Percentiles rank a stretch among this genome's conserved stretches.
phyloP scores from a whole-genome alignment of 1,284 basidiomycete genomes.

The Clitocybe nebularis region DNA sequence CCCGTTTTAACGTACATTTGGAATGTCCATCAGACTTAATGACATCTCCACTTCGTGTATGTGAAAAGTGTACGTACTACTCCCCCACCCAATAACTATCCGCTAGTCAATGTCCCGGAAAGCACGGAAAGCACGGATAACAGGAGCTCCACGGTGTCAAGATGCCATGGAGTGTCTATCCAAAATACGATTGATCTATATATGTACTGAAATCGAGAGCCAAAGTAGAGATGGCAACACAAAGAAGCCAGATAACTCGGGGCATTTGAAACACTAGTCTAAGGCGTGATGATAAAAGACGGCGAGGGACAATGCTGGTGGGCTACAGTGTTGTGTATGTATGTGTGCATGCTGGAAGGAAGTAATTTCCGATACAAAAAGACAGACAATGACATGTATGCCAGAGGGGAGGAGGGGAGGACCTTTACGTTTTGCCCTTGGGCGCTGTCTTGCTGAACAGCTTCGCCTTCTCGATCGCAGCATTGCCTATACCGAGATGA shows the following conservation, averaged over 20 bases:
- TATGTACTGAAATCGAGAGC: slow-evolving; percentile 1
- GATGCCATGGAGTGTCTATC: neutral
- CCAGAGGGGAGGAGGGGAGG: neutral
- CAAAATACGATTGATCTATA: neutral
- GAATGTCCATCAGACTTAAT: no score
- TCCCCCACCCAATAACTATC: no score
- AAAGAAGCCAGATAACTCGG: neutral
- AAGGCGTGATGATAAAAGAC: neutral
- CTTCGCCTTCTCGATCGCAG: slow-evolving; percentile 88
- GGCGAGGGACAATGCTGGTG: no score
- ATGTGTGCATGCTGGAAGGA: neutral
- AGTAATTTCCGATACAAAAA: neutral
- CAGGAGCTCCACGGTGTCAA: neutral
- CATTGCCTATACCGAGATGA: slow-evolving; percentile 46
- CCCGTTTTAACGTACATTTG: no score
- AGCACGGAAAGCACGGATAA: neutral
- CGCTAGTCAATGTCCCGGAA: no score
- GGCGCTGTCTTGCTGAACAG: slow-evolving; percentile 78
- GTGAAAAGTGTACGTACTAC: no score
- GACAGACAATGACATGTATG: neutral
- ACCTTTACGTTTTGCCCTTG: slow-evolving; percentile 54
- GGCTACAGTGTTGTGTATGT: slow-evolving; percentile 3
- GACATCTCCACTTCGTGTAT: no score
- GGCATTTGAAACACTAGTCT: neutral
- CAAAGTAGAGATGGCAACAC: neutral